Evolutionary conservation across 2,329 filamentous ascomycete species (phyloP).

Genomic region (Trichoderma semiorbis): DNA sequence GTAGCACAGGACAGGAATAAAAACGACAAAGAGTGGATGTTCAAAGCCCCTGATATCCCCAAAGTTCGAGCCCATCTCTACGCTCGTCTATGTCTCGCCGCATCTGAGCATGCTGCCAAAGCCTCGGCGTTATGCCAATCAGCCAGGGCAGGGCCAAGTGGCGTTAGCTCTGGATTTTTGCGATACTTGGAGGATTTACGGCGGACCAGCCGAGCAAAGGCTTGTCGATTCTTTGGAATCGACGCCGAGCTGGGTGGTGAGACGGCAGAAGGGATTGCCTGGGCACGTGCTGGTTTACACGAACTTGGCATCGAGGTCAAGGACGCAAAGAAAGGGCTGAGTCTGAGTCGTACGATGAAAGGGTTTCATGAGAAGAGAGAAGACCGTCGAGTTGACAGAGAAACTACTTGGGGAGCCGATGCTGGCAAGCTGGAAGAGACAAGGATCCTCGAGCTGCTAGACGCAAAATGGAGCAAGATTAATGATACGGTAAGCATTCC

Average conservation of each 20-base stretch:
- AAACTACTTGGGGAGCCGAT: conserved; percentile 72
- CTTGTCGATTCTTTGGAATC: conserved; percentile 85
- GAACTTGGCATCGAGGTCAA: conserved; percentile 64
- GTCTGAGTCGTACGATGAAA: conserved; percentile 65
- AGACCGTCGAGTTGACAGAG: conserved; percentile 74
- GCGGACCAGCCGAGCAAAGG: conserved; percentile 73
- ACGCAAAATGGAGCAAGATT: conserved; percentile 84
- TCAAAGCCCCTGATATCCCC: conserved; percentile 79
- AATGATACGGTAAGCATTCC: conserved; percentile 74
- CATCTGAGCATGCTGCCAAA: conserved; percentile 80
- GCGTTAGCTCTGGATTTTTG: conserved; percentile 62
- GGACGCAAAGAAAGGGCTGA: conserved; percentile 50
- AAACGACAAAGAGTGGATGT: conserved; percentile 94
- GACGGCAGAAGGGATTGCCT: conserved; percentile 81
- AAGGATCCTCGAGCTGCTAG: conserved; percentile 79
- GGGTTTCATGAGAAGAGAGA: conserved; percentile 75
- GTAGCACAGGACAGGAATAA: conserved; percentile 79
- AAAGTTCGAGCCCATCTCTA: conserved; percentile 87
- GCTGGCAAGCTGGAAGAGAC: conserved; percentile 82
- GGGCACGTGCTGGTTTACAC: conserved; percentile 73
- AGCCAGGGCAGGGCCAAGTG: conserved; percentile 39
- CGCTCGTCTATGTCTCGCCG: conserved; percentile 80
- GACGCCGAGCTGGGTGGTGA: conserved; percentile 81
- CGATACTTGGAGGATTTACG: conserved; percentile 74
- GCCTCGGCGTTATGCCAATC: conserved; percentile 54